phyloP scores from a whole-genome alignment of 2,329 filamentous ascomycete genomes.

The Colletotrichum orchidophilum region DNA sequence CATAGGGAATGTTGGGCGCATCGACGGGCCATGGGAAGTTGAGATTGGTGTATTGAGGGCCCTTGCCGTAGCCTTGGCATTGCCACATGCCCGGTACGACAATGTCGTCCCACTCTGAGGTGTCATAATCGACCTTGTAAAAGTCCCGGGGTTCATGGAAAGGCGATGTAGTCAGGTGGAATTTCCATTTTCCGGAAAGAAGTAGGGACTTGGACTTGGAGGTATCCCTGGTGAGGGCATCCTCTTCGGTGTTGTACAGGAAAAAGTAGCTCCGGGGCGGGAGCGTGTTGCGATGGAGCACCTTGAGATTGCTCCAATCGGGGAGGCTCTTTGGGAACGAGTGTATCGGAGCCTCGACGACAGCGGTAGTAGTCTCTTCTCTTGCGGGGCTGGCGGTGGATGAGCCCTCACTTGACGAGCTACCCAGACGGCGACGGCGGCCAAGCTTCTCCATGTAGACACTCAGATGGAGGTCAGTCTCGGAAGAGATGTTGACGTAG shows the following conservation, averaged over 20 bases:
- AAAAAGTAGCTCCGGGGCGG: slow-evolving; percentile 65
- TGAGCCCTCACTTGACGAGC: slow-evolving; percentile 25
- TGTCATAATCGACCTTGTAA: slow-evolving; percentile 46
- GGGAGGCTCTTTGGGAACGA: slow-evolving; percentile 48
- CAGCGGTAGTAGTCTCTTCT: not conserved
- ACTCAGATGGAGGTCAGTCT: slow-evolving; percentile 27
- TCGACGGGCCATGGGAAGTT: slow-evolving; percentile 74
- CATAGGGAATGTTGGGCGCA: slow-evolving; percentile 70
- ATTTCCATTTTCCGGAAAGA: slow-evolving; percentile 65
- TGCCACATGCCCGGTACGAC: slow-evolving; percentile 77
- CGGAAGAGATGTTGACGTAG: slow-evolving; percentile 28
- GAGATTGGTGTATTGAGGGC: slow-evolving; percentile 76
- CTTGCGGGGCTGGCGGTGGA: slow-evolving; percentile 7
- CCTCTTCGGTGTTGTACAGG: slow-evolving; percentile 55
- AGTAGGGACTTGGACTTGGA: slow-evolving; percentile 49
- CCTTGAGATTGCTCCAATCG: slow-evolving; percentile 68
- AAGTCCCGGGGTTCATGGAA: slow-evolving; percentile 55
- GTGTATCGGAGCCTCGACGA: slow-evolving; percentile 3
- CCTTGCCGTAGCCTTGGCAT: slow-evolving; percentile 69
- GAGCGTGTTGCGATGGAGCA: slow-evolving; percentile 66
- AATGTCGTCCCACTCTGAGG: slow-evolving; percentile 58
- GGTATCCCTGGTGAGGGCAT: slow-evolving; percentile 56
- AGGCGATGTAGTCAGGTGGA: slow-evolving; percentile 57
- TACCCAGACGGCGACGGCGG: slow-evolving; percentile 10
- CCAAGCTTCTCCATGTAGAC: slow-evolving; percentile 27